These are phyloP conservation scores for Bondarzewia mesenterica DNA, from an alignment of 1,284 basidiomycete species.

Conservation along the genomic window DNA sequence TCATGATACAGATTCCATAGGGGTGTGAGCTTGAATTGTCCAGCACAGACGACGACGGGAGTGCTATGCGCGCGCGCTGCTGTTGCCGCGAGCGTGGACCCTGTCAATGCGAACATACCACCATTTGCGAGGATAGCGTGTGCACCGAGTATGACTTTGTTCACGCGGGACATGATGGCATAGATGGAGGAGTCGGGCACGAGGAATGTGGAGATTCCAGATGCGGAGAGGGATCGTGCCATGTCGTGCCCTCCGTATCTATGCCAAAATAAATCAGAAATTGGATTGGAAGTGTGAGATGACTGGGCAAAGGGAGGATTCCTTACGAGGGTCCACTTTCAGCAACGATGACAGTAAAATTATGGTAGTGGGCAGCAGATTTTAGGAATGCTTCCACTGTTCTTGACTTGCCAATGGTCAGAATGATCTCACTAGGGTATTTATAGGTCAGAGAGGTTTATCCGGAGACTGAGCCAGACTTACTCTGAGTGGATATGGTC, in stretches of 20 bases:
- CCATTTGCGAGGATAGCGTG: slow-evolving; percentile 95
- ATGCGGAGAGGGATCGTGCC: slow-evolving; percentile 70
- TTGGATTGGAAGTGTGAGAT: slow-evolving; percentile 2
- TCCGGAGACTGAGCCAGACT: slow-evolving; percentile 20
- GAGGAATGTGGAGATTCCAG: slow-evolving; percentile 88
- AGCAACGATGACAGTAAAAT: slow-evolving; percentile 94
- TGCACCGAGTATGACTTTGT: slow-evolving; percentile 91
- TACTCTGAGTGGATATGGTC: slow-evolving; percentile 97
- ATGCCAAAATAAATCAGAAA: slow-evolving; percentile 4
- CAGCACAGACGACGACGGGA: slow-evolving; percentile 90
- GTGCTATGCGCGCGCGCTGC: slow-evolving; percentile 91
- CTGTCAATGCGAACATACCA: slow-evolving; percentile 85
- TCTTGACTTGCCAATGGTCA: slow-evolving; percentile 90
- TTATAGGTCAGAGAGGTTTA: slow-evolving; percentile 3
- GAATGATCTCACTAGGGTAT: slow-evolving; percentile 77
- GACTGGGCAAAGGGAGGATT: not conserved
- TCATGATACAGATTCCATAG: slow-evolving; percentile 91
- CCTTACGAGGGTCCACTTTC: slow-evolving; percentile 88
- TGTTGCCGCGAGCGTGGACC: slow-evolving; percentile 77
- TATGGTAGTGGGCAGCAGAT: slow-evolving; percentile 82
- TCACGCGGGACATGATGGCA: slow-evolving; percentile 93
- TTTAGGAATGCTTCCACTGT: slow-evolving; percentile 95
- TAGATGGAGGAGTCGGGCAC: slow-evolving; percentile 94
- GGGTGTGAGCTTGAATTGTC: slow-evolving; percentile 94
- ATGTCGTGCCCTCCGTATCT: slow-evolving; percentile 84